Evolutionary conservation across 202 grass and related monocot species (phyloP).

Genomic region (Bolboschoenoplectus hybrid): DNA sequence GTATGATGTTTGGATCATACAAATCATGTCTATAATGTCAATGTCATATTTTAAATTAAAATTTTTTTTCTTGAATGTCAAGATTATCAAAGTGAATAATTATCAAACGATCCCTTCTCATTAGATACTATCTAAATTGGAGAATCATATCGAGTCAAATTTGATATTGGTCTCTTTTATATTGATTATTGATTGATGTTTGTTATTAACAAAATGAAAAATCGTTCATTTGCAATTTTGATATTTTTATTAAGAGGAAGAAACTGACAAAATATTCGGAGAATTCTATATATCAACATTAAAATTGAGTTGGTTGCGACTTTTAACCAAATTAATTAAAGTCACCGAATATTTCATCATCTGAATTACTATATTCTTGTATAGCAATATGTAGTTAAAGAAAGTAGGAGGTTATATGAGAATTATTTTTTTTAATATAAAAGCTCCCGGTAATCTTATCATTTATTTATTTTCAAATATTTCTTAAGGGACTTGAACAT

Average conservation of each 20-base stretch:
- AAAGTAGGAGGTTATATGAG: too few relatives aligned
- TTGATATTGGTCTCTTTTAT: not conserved
- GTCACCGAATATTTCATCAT: not conserved
- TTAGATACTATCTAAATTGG: not conserved
- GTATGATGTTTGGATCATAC: too few relatives aligned
- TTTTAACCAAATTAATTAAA: not conserved
- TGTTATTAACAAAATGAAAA: not conserved
- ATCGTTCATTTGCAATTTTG: not conserved
- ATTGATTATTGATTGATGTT: constrained; percentile 36
- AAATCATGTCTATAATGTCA: too few relatives aligned
- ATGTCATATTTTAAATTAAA: too few relatives aligned
- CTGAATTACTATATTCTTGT: not conserved
- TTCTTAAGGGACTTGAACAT: too few relatives aligned
- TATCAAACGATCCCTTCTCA: too few relatives aligned
- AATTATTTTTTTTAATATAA: too few relatives aligned
- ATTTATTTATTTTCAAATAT: too few relatives aligned
- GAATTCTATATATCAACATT: constrained; percentile 30
- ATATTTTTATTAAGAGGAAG: constrained; percentile 28
- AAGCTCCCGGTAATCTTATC: too few relatives aligned
- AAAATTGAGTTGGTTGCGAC: constrained; percentile 26
- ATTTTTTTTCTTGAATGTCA: too few relatives aligned
- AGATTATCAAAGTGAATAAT: too few relatives aligned
- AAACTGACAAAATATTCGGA: constrained; percentile 21
- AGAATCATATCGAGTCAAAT: not conserved
- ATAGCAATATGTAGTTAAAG: too few relatives aligned